Base-by-base conservation (phyloP, 768 basidiomycete species). In the Cystofilobasidium capitatum region DNA sequence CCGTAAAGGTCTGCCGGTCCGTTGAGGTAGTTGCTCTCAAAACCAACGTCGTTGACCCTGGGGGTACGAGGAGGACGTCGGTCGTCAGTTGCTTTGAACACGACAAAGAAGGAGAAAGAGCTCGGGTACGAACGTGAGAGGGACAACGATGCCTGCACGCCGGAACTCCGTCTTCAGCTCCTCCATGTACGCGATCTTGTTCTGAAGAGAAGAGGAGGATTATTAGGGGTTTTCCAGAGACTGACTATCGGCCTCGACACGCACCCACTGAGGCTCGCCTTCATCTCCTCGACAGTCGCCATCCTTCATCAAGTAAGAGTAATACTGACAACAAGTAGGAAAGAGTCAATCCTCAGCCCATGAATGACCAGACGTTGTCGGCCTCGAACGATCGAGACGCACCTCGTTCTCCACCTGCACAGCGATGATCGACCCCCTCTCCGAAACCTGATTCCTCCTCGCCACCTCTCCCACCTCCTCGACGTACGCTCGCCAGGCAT, bases 1-100 rank as follows among this genome's bases (percentile, higher is more conserved):
- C 88, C 88, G 72, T 88, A 86, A 36, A 87, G 81, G 74, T 89
- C 87, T 4, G 86, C 87, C 83, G 85, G 86, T 29, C 88, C 88
- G 40, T 84, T 86, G 66, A 87, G 81, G 72, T 86, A 89, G 68
- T 86, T 86, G 62, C 73, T 24, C 20, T 78, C 79, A 75, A 81
- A 72, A 2, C 82, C 82, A 0, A 85, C 82, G 71, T 89, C 88
- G 64, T 89, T 89, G 76, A n/a, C n/a, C n/a, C n/a, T n/a, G n/a
- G n/a, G n/a, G n/a, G n/a, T n/a, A n/a, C n/a, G n/a, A n/a, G n/a
- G n/a, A n/a, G n/a, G n/a, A n/a, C n/a, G n/a, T n/a, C n/a, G n/a
- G n/a, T n/a, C n/a, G n/a, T n/a, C n/a, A n/a, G n/a, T n/a, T n/a
- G n/a, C n/a, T n/a, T n/a, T n/a, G n/a, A n/a, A n/a, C n/a, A n/a